A percentile compares a stretch with the other conserved stretches of the same genome.
Evolutionary conservation across 2,329 filamentous ascomycete species (phyloP).

Genomic region (Apiospora sp.): DNA sequence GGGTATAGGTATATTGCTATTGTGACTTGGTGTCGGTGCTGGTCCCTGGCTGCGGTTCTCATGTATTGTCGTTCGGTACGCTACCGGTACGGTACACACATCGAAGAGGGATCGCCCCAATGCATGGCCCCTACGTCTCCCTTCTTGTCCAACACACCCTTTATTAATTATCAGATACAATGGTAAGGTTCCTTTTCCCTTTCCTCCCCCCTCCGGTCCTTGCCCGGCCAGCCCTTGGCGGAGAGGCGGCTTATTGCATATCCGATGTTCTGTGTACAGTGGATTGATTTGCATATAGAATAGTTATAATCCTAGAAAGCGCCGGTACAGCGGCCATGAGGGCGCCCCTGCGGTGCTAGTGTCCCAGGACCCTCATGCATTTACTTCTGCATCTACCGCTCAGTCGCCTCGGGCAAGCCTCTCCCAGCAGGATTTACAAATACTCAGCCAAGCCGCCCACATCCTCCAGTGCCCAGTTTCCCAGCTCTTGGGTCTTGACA

Average conservation of each 20-base stretch:
- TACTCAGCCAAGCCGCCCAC: constrained; percentile 45
- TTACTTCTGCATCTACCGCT: constrained; percentile 37
- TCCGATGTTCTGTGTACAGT: constrained; percentile 40
- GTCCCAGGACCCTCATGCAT: constrained; percentile 43
- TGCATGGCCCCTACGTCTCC: constrained; percentile 39
- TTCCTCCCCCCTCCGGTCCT: constrained; percentile 35
- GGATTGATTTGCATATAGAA: constrained; percentile 46
- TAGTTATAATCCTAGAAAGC: constrained; percentile 52
- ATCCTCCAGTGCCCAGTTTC: constrained; percentile 42
- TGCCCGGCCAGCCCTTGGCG: constrained; percentile 26
- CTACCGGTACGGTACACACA: constrained; percentile 28
- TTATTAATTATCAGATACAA: constrained; percentile 38
- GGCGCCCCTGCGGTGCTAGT: constrained; percentile 47
- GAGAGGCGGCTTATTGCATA: constrained; percentile 44
- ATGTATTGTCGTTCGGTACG: constrained; percentile 34
- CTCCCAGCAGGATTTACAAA: constrained; percentile 41
- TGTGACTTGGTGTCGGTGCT: constrained; percentile 27
- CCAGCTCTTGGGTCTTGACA: constrained; percentile 42
- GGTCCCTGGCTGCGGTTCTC: constrained; percentile 24
- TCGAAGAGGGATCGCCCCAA: constrained; percentile 35
- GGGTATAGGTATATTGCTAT: constrained; percentile 19
- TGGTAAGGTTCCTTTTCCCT: constrained; percentile 46
- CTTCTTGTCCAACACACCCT: constrained; percentile 45
- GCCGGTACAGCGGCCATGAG: constrained; percentile 51
- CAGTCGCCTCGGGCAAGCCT: constrained; percentile 35